Evolutionary conservation across 1,139 yeast species (phyloP).

Genomic region (Yamadazyma diospyri): DNA sequence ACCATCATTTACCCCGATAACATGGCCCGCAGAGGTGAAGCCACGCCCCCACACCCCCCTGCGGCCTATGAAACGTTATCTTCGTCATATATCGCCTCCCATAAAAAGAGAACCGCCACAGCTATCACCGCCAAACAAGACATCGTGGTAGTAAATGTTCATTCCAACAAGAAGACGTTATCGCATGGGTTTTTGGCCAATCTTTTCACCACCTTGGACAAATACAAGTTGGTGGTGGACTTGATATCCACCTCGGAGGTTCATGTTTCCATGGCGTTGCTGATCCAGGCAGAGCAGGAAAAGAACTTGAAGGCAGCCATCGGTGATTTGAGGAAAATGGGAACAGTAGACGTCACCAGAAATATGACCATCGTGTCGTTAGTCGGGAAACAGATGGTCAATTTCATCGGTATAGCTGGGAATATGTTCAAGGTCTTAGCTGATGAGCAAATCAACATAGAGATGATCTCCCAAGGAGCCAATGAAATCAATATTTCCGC

Average conservation of each 20-base stretch:
- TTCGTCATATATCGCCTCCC: constrained; percentile 41
- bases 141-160: constrained; percentile 87
- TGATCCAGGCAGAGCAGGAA: constrained; percentile 64
- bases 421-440: constrained; percentile 95
- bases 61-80: constrained; percentile 60
- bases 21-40: constrained; percentile 77
- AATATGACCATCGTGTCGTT: constrained; percentile 88
- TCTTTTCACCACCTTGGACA: constrained; percentile 83
- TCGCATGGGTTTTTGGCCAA: constrained; percentile 94
- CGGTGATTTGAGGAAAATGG: constrained; percentile 72
- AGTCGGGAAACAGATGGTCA: constrained; percentile 97
- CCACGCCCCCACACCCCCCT: constrained; percentile 94
- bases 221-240: constrained; percentile 84
- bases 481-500: constrained; percentile 96
- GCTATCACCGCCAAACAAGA: constrained; percentile 95
- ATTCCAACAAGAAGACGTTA: constrained; percentile 86
- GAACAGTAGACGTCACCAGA: constrained; percentile 83
- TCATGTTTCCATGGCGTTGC: constrained; percentile 96
- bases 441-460: constrained; percentile 87
- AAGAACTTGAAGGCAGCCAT: constrained; percentile 64
- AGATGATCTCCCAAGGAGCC: constrained; percentile 98
- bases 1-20: constrained; percentile 93
- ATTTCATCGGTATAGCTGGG: constrained; percentile 94
- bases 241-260: constrained; percentile 96
- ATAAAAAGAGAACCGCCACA: constrained; percentile 77